A percentile compares a stretch with the other conserved stretches of the same genome.
Conservation (phyloP, 805 yeast species). For the Cyberlindnera suaveolens region DNA sequence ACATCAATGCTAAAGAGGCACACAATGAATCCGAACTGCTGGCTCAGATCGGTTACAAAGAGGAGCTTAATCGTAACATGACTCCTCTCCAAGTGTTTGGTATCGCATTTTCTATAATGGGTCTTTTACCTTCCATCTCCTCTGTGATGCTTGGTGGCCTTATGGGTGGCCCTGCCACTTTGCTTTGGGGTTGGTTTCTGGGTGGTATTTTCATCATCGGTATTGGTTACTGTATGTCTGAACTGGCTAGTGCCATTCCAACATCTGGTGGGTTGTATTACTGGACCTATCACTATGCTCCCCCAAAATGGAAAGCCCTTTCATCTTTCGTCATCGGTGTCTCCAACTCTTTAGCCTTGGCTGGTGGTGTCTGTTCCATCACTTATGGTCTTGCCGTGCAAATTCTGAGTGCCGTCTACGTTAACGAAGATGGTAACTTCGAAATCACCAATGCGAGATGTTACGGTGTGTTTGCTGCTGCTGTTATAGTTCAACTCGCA, state of each 20-base stretch:
- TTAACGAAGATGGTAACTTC: conserved; percentile 38
- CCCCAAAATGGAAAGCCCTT: conserved; percentile 38
- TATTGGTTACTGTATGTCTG: conserved; percentile 54
- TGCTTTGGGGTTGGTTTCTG: conserved; percentile 65
- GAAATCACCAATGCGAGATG: conserved; percentile 43
- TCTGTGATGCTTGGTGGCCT: conserved; percentile 45
- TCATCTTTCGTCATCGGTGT: conserved; percentile 55
- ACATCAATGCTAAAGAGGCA: conserved; percentile 20
- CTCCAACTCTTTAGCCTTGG: conserved; percentile 55
- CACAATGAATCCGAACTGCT: conserved; percentile 7
- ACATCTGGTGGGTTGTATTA: conserved; percentile 68
- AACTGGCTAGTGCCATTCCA: conserved; percentile 57
- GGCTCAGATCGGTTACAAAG: conserved; percentile 51
- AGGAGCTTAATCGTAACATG: conserved; percentile 53
- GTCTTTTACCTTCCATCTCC: conserved; percentile 53
- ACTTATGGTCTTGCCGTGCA: conserved; percentile 57
- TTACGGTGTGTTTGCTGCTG: conserved; percentile 59
- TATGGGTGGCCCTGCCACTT: conserved; percentile 47
- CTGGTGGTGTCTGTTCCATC: conserved; percentile 57
- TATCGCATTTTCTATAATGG: conserved; percentile 62
- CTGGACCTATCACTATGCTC: conserved; percentile 59
- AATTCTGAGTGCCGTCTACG: conserved; percentile 45
- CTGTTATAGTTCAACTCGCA: conserved; percentile 40
- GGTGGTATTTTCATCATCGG: conserved; percentile 46
- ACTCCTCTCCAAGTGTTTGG: conserved; percentile 57